These are phyloP conservation scores for Lolium multiflorum DNA, from an alignment of 176 grass and related monocot species.

Conservation along the genomic window DNA sequence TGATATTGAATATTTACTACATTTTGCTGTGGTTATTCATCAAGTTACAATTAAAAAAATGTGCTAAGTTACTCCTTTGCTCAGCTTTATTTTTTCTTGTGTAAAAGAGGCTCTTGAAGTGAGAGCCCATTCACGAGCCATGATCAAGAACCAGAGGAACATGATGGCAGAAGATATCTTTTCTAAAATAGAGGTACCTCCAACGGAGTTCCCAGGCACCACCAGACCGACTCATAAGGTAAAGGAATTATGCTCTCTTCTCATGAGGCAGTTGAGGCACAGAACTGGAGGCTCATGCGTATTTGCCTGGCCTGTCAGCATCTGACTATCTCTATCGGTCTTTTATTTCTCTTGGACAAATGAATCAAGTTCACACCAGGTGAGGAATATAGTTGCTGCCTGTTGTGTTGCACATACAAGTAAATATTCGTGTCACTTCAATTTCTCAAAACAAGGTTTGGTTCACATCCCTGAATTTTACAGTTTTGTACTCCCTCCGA, in stretches of 20 bases:
- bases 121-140: conserved; percentile 28
- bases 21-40: background rate
- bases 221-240: conserved; percentile 37
- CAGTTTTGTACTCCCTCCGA: too few species aligned
- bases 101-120: background rate
- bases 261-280: conserved; percentile 36
- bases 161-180: conserved; percentile 40
- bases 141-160: conserved; percentile 33
- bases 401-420: conserved; percentile 18
- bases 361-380: conserved; percentile 15
- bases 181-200: conserved; percentile 45
- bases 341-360: conserved; percentile 28
- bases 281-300: conserved; percentile 15
- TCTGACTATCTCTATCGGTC: background rate
- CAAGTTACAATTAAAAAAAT: conserved; percentile 15
- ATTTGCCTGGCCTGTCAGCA: conserved; percentile 29
- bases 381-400: conserved; percentile 43
- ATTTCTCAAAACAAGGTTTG: background rate
- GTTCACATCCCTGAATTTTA: background rate
- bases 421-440: too few species aligned
- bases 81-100: background rate
- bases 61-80: background rate
- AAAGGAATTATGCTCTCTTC: conserved; percentile 55
- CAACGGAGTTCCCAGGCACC: conserved; percentile 35
- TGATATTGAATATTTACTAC: background rate